Evolutionary conservation across 2,329 filamentous ascomycete species (phyloP), one percentile per base, ranked within the genome.

Genomic region (Phyllosticta citrichinensis): DNA sequence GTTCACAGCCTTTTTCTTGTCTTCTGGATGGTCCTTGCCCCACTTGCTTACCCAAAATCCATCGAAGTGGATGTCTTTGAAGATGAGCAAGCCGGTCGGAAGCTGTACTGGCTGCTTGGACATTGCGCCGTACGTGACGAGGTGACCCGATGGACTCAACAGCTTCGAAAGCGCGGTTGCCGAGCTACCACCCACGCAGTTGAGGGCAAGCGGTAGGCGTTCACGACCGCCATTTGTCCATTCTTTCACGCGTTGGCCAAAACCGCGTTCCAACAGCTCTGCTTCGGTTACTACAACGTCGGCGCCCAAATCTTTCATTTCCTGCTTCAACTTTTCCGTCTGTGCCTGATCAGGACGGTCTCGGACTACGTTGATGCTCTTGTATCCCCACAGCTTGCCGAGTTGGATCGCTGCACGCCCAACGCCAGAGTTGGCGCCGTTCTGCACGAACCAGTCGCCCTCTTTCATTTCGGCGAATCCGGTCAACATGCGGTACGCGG

Each of bases 41-140:
- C 94, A 97, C 63, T 82, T 85, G 70, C 88, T 94, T 24, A 97
- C 85, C 94, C 94, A 99, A 75, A 97, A 99, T 4, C 94, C 95
- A 64, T 89, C 83, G 70, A 97, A 96, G 57, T 84, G 81, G 58
- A 97, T 81, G 67, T 97, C 86, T 74, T 93, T 94, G 79, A 99
- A 99, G 68, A 99, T 99, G 63, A 97, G 79, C 66, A 95, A 79
- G 0, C 88, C 89, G 0, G 92, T 88, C 0, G 93, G 91, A 63
- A 97, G 76, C 6, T 82, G 80, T 25, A 97, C 82, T 0, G 93
- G 92, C 77, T 96, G 87, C 72, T 88, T 89, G 35, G 89, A 86
- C 94, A 99, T 99, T 57, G 89, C 93, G 25, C 94, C 94, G 71
- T 99, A 99, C 4, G 93, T 96, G 24, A 99, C 91, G 74, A 97